Percentiles rank a stretch among this genome's conserved stretches.
These are phyloP conservation scores for Arthrobotrys musiformis DNA, from an alignment of 2,329 filamentous ascomycete species.

Conservation along the genomic window DNA sequence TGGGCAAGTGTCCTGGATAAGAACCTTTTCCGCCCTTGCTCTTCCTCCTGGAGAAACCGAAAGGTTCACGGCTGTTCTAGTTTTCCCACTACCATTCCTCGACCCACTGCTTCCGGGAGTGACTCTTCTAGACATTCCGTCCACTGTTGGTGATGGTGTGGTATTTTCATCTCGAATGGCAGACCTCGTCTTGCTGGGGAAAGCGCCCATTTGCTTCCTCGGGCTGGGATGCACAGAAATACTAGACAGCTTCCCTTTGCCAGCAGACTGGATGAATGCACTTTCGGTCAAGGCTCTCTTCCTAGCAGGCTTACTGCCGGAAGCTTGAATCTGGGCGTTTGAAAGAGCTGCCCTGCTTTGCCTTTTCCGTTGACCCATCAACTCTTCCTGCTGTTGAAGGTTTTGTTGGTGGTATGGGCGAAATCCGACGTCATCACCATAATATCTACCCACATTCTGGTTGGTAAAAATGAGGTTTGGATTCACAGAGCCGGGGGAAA, in stretches of 20 bases:
- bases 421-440: slow-evolving; percentile 25
- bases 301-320: slow-evolving; percentile 16
- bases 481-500: slow-evolving; percentile 43
- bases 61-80: slow-evolving; percentile 43
- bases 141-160: slow-evolving; percentile 40
- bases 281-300: slow-evolving; percentile 52
- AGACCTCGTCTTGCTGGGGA: slow-evolving; percentile 24
- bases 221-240: slow-evolving; percentile 30
- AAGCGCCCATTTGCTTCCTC: slow-evolving; percentile 37
- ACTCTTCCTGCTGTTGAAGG: slow-evolving; percentile 45
- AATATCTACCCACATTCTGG: slow-evolving; percentile 22
- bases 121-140: slow-evolving; percentile 28
- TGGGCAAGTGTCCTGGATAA: slow-evolving; percentile 11
- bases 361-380: slow-evolving; percentile 36
- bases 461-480: slow-evolving; percentile 49
- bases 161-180: slow-evolving; percentile 47
- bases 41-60: slow-evolving; percentile 52
- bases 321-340: slow-evolving; percentile 1
- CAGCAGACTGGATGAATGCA: slow-evolving; percentile 27
- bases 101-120: slow-evolving; percentile 32
- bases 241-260: slow-evolving; percentile 17
- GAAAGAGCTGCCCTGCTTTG: slow-evolving; percentile 22
- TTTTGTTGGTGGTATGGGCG: slow-evolving; percentile 50
- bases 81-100: slow-evolving; percentile 9
- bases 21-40: slow-evolving; percentile 45